Evolutionary conservation across 805 yeast genomes (phyloP).

Genomic region (Sugiyamaella floridensis): DNA sequence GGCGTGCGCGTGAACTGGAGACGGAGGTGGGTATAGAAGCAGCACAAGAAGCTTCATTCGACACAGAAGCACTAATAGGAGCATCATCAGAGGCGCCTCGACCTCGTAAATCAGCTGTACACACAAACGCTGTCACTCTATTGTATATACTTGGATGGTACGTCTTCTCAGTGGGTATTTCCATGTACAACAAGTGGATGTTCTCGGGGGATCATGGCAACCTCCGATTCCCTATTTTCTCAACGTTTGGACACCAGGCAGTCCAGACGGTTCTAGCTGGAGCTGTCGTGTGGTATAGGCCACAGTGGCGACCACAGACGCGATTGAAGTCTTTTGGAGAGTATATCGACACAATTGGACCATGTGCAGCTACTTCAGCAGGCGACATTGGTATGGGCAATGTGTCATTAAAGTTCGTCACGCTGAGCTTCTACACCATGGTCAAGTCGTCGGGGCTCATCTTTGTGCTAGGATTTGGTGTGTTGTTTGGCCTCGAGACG

Average conservation of each 20-base stretch:
- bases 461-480: constrained; percentile 84
- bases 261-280: constrained; percentile 51
- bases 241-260: constrained; percentile 81
- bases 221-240: constrained; percentile 74
- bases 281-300: constrained; percentile 2
- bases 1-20: not conserved
- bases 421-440: constrained; percentile 85
- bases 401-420: constrained; percentile 68
- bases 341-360: constrained; percentile 51
- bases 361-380: constrained; percentile 82
- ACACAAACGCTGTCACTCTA: constrained; percentile 11
- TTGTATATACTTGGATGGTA: constrained; percentile 29
- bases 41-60: not conserved
- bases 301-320: constrained; percentile 16
- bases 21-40: not conserved
- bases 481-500: constrained; percentile 68
- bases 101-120: constrained; percentile 1
- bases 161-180: constrained; percentile 31
- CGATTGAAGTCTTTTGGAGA: constrained; percentile 1
- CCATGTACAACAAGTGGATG: constrained; percentile 91
- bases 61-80: not conserved
- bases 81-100: not conserved
- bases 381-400: constrained; percentile 94
- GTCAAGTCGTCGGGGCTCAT: constrained; percentile 82
- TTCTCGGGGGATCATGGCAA: constrained; percentile 68